phyloP scores from a whole-genome alignment of 176 grass and related monocot genomes.

The Carex cristatella region DNA sequence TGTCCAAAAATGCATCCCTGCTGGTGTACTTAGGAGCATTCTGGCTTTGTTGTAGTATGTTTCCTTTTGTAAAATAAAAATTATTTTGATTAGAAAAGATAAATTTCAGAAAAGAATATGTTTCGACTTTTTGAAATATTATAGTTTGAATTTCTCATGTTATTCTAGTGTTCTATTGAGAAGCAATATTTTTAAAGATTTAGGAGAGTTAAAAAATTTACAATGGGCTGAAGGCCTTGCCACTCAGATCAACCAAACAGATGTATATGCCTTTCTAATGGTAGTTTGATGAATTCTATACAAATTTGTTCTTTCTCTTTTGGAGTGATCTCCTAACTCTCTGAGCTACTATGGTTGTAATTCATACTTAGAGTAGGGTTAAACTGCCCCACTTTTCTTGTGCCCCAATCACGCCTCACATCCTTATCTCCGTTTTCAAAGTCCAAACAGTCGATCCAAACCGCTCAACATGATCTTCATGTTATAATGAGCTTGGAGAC shows the following conservation, averaged over 20 bases:
- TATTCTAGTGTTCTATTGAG: background rate
- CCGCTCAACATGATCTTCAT: too few relatives aligned
- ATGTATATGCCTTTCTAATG: background rate
- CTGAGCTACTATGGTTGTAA: background rate
- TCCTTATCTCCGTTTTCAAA: too few relatives aligned
- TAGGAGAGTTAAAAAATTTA: background rate
- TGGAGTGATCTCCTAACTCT: background rate
- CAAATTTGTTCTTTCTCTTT: background rate
- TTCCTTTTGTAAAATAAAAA: background rate
- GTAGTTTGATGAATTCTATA: background rate
- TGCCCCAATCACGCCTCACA: too few relatives aligned
- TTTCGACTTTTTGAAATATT: background rate
- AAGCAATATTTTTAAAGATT: background rate
- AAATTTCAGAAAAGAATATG: background rate
- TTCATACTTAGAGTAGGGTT: background rate
- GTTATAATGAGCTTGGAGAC: too few relatives aligned
- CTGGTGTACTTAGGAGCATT: background rate
- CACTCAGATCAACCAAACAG: background rate
- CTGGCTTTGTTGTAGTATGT: background rate
- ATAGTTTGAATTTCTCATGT: background rate
- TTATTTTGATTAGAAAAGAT: background rate
- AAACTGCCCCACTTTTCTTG: too few relatives aligned
- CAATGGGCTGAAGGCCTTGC: background rate
- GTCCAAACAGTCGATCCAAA: too few relatives aligned
- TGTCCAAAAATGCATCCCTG: background rate